These are phyloP conservation scores for Penicillium flavigenum DNA, from an alignment of 495 filamentous ascomycete species.

Conservation along the genomic window DNA sequence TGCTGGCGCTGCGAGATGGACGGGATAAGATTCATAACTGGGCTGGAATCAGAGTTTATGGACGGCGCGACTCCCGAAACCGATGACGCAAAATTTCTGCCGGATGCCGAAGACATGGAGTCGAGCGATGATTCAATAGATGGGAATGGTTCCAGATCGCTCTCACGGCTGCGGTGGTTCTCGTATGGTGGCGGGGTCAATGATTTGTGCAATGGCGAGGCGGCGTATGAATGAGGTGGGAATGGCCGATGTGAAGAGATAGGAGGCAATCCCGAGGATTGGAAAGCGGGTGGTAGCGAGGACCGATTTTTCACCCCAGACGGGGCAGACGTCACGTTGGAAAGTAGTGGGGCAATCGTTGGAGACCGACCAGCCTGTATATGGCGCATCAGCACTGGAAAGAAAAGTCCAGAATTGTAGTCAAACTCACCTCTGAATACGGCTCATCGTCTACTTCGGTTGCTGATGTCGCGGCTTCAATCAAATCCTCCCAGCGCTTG, in stretches of 20 bases:
- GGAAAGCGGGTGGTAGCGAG: conserved; percentile 70
- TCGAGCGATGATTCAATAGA: conserved; percentile 74
- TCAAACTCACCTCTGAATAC: conserved; percentile 56
- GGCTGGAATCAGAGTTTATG: conserved; percentile 51
- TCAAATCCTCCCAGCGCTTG: conserved; percentile 91
- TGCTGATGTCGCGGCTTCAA: conserved; percentile 86
- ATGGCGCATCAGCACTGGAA: background rate
- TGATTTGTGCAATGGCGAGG: conserved; percentile 81
- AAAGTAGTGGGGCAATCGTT: conserved; percentile 47
- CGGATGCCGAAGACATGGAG: conserved; percentile 50
- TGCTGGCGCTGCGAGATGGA: conserved; percentile 44
- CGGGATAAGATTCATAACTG: conserved; percentile 44
- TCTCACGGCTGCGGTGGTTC: conserved; percentile 50
- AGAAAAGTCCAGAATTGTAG: background rate
- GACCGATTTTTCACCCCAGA: conserved; percentile 57
- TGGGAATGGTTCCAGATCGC: conserved; percentile 72
- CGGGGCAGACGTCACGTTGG: conserved; percentile 44
- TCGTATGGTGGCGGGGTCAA: conserved; percentile 78
- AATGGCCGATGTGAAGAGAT: conserved; percentile 48
- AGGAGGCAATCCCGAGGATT: conserved; percentile 38
- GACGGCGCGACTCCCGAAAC: conserved; percentile 47
- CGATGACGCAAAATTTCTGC: conserved; percentile 65
- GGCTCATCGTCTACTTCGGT: conserved; percentile 85
- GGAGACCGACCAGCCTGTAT: conserved; percentile 63
- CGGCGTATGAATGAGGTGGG: conserved; percentile 73